Conservation (phyloP, 2,329 filamentous ascomycete genomes). For the Xylariales sp. region DNA sequence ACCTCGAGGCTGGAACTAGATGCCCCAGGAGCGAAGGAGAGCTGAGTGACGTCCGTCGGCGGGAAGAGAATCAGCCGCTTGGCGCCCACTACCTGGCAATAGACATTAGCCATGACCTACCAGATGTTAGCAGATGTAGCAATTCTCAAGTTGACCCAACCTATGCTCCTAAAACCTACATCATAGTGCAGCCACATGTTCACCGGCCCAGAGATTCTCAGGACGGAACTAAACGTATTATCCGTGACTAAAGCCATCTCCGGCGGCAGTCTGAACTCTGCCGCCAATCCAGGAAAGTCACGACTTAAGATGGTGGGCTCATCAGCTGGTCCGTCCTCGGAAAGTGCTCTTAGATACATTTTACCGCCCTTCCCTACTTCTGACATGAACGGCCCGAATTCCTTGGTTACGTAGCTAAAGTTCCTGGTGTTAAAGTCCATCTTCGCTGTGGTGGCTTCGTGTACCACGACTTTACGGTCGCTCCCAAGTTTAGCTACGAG, state of each 20-base stretch:
- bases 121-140: conserved; percentile 3
- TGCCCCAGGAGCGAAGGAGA: conserved; percentile 69
- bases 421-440: conserved; percentile 86
- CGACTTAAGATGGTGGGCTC: conserved; percentile 62
- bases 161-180: conserved; percentile 43
- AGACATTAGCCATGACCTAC: conserved; percentile 82
- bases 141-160: too few relatives aligned
- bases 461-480: conserved; percentile 65
- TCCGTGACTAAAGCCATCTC: conserved; percentile 54
- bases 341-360: conserved; percentile 76
- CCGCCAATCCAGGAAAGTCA: conserved; percentile 67
- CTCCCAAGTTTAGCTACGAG: conserved; percentile 57
- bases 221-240: conserved; percentile 71
- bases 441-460: conserved; percentile 58
- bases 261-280: conserved; percentile 65
- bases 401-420: conserved; percentile 67
- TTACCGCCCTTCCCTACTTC: conserved; percentile 54
- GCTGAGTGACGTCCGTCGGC: conserved; percentile 64
- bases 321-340: conserved; percentile 61
- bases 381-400: conserved; percentile 63
- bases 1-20: conserved; percentile 77
- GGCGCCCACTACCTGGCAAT: conserved; percentile 70
- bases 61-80: conserved; percentile 76
- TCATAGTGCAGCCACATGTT: conserved; percentile 92
- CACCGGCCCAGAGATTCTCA: conserved; percentile 74